Evolutionary conservation across 176 grass and related monocot species (phyloP).

Genomic region (Lolium rigidum): DNA sequence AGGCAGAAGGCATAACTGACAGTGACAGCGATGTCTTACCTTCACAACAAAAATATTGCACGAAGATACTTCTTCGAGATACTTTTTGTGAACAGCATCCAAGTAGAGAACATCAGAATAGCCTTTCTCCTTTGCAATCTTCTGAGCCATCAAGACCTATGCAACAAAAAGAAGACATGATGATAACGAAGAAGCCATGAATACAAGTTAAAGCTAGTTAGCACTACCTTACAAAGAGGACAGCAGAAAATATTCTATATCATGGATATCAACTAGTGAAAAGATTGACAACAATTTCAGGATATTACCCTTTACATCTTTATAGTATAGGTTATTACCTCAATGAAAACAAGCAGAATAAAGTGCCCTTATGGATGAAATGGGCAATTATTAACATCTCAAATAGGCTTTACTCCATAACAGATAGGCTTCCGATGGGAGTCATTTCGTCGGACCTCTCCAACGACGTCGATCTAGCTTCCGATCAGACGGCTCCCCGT

Average conservation of each 20-base stretch:
- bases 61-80: conserved; percentile 98
- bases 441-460: too few relatives aligned
- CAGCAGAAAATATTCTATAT: neutral
- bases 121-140: conserved; percentile 93
- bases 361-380: neutral
- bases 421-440: neutral
- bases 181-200: neutral
- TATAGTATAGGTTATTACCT: neutral
- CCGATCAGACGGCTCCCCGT: too few relatives aligned
- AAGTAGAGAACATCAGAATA: conserved; percentile 99
- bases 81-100: conserved; percentile 90
- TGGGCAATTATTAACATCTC: neutral
- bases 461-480: too few relatives aligned
- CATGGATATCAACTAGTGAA: neutral
- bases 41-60: conserved; percentile 98
- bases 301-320: neutral
- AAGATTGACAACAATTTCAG: neutral
- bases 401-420: neutral
- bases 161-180: conserved; percentile 35
- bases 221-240: neutral
- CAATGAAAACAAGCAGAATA: neutral
- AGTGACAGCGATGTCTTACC: conserved; percentile 51
- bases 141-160: conserved; percentile 96
- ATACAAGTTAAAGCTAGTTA: conserved; percentile 21
- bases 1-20: neutral